Percentiles rank a stretch among this genome's conserved stretches.
Evolutionary conservation across 768 basidiomycete species (phyloP).

Genomic region (Stropharia rugosoannulata): DNA sequence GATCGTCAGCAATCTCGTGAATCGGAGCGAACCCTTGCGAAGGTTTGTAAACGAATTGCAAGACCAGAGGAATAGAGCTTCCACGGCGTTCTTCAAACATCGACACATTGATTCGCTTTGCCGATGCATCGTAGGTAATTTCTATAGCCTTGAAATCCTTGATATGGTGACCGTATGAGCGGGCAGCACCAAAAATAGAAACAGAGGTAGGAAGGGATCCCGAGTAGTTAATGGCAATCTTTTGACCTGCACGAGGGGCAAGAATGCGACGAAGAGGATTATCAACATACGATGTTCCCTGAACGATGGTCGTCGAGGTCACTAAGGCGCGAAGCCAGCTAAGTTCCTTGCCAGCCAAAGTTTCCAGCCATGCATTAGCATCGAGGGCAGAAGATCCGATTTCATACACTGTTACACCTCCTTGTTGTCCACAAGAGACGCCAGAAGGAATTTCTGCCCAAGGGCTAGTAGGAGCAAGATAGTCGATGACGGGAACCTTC

Average conservation of each 20-base stretch:
- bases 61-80: conserved; percentile 72
- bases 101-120: conserved; percentile 64
- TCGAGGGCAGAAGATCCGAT: conserved; percentile 57
- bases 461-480: conserved; percentile 57
- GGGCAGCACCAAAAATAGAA: conserved; percentile 72
- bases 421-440: conserved; percentile 40
- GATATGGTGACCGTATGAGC: conserved; percentile 76
- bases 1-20: conserved; percentile 80
- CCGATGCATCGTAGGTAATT: conserved; percentile 54
- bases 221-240: conserved; percentile 58
- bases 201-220: conserved; percentile 55
- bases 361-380: conserved; percentile 75
- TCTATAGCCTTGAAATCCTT: conserved; percentile 81
- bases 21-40: conserved; percentile 89
- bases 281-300: conserved; percentile 80
- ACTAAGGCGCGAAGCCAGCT: conserved; percentile 88
- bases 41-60: conserved; percentile 87
- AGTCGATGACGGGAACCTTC: conserved; percentile 80
- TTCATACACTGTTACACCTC: conserved; percentile 46
- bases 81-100: conserved; percentile 83
- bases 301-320: conserved; percentile 80
- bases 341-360: conserved; percentile 77
- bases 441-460: conserved; percentile 33
- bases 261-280: conserved; percentile 90
- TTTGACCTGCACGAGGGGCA: conserved; percentile 77